A percentile compares a stretch with the other conserved stretches of the same genome.
Conservation (phyloP, 192 early-diverging fungal genomes). For the Coemansia sp. region DNA sequence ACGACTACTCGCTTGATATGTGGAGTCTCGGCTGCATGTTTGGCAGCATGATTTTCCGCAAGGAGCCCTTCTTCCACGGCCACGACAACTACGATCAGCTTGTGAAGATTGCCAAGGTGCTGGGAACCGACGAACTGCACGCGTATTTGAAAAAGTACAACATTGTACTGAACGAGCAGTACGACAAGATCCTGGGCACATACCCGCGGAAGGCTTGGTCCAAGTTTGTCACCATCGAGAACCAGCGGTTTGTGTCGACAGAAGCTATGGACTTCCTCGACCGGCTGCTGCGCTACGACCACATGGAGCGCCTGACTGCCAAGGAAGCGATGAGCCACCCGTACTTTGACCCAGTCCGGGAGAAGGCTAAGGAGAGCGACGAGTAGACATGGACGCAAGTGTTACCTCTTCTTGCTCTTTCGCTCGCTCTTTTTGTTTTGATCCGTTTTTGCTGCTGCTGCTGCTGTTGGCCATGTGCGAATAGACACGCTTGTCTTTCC, state of each 20-base stretch:
- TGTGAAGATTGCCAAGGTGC: constrained; percentile 96
- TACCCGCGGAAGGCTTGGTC: constrained; percentile 88
- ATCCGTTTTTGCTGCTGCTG: neutral
- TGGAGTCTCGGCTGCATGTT: constrained; percentile 99
- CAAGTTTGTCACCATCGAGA: constrained; percentile 81
- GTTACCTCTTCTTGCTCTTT: neutral
- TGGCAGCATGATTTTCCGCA: constrained; percentile 99
- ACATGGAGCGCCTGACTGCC: constrained; percentile 84
- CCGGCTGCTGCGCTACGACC: constrained; percentile 88
- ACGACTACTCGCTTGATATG: constrained; percentile 99
- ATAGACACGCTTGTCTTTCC: constrained; percentile 5
- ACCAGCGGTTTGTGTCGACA: constrained; percentile 77
- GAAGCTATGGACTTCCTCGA: constrained; percentile 91
- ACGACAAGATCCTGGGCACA: constrained; percentile 90
- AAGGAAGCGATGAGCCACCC: constrained; percentile 88
- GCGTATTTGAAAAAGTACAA: constrained; percentile 95
- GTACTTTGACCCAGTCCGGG: constrained; percentile 67
- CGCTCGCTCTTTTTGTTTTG: neutral
- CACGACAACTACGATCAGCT: constrained; percentile 99
- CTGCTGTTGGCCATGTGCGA: neutral
- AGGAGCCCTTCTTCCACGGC: constrained; percentile 99
- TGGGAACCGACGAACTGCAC: constrained; percentile 94
- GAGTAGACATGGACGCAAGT: constrained; percentile 2
- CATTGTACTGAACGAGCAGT: constrained; percentile 85
- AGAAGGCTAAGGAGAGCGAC: constrained; percentile 28